A percentile compares a stretch with the other conserved stretches of the same genome.
phyloP scores from a whole-genome alignment of 306 rosid genomes.

The Heteromeles arbutifolia region DNA sequence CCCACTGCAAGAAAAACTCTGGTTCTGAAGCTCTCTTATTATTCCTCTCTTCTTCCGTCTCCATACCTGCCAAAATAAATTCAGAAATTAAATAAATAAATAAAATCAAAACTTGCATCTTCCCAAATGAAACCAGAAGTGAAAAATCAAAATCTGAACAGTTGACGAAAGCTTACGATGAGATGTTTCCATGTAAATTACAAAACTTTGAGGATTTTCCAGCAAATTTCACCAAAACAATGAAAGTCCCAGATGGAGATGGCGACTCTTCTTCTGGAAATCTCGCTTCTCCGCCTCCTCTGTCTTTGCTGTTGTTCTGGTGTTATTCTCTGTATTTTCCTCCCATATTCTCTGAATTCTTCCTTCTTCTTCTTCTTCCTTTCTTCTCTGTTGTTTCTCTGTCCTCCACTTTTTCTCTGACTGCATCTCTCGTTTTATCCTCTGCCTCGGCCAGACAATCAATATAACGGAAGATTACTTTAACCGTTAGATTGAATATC shows the following conservation, averaged over 20 bases:
- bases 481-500: not conserved
- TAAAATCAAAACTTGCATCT: not conserved
- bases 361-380: not conserved
- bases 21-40: conserved; percentile 51
- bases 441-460: not conserved
- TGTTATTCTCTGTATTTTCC: not conserved
- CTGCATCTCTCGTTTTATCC: not conserved
- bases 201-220: not conserved
- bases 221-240: not conserved
- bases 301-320: not conserved
- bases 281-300: not conserved
- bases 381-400: not conserved
- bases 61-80: conserved; percentile 36
- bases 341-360: not conserved
- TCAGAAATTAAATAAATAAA: not conserved
- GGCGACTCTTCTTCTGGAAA: not conserved
- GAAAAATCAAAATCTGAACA: not conserved
- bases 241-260: not conserved
- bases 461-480: not conserved
- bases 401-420: not conserved
- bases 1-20: conserved; percentile 81
- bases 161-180: not conserved
- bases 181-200: not conserved
- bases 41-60: conserved; percentile 62
- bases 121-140: not conserved